Conservation (phyloP, 495 filamentous ascomycete species). For the Penicillium cataractarum region DNA sequence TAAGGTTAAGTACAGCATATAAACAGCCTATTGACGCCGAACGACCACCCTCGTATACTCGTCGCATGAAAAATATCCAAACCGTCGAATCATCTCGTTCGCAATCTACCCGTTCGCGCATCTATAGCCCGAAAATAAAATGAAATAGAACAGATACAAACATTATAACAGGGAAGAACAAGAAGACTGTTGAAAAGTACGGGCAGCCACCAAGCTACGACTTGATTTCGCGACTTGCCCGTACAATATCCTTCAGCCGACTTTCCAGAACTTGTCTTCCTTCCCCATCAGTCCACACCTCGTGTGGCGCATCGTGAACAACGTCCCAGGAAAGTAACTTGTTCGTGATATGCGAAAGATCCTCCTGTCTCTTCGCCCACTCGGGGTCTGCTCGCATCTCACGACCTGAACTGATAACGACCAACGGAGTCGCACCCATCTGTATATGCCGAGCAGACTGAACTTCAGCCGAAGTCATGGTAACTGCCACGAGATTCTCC, state of each 20-base stretch:
- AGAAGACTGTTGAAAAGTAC: neutral
- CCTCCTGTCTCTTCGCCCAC: slow-evolving; percentile 82
- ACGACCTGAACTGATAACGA: slow-evolving; percentile 82
- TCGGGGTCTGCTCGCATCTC: slow-evolving; percentile 55
- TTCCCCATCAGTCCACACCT: slow-evolving; percentile 74
- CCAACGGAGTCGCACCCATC: slow-evolving; percentile 68
- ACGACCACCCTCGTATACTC: neutral
- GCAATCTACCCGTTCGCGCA: neutral
- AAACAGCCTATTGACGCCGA: neutral
- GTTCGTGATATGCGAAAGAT: slow-evolving; percentile 75
- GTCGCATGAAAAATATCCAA: neutral
- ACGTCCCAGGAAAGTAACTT: slow-evolving; percentile 85
- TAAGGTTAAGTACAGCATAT: neutral
- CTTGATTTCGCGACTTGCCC: slow-evolving; percentile 19
- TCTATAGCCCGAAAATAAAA: neutral
- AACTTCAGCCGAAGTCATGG: slow-evolving; percentile 81
- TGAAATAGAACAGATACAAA: neutral
- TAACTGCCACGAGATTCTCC: slow-evolving; percentile 84
- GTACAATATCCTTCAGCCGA: slow-evolving; percentile 64
- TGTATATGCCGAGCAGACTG: slow-evolving; percentile 76
- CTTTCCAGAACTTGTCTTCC: slow-evolving; percentile 73
- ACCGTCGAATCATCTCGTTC: neutral
- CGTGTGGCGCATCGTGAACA: slow-evolving; percentile 80
- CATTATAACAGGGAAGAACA: neutral
- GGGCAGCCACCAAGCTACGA: neutral